Base-by-base conservation (phyloP, 2,329 filamentous ascomycete species). In the Ceratocystis harringtonii region DNA sequence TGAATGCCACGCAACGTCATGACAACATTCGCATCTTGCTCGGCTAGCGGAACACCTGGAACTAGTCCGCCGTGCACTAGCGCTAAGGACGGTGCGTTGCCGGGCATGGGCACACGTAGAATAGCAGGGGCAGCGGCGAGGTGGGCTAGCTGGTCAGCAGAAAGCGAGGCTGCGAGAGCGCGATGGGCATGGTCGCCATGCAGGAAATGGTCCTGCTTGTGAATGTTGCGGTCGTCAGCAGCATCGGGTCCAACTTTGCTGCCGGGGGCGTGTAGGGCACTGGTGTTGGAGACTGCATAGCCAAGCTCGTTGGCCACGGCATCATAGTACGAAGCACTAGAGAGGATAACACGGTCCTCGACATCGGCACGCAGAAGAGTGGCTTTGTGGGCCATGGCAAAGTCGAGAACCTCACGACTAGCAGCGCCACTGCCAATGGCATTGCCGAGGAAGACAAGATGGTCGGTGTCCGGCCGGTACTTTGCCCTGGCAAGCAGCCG, bases 1-100 rank as follows among this genome's bases (percentile, higher is more conserved):
- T 88, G 80, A 64, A 96, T 82, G 5, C 85, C 89, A 66, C 91
- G 85, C 89, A 99, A 95, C 72, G 90, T 94, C 91, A 96, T 96
- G 50, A 89, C 88, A 63, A 87, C 86, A 74, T 84, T 85, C 0
- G 91, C 87, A 73, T 96, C 81, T 70, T 87, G 92, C 63, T 81
- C 78, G 58, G 86, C 79, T 15, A 95, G 78, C 0, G 81, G 74
- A 0, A 95, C 76, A 4, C 85, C 87, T 0, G 92, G 90, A 0
- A 94, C 85, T 1, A 97, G 79, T 0, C 94, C 94, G 0, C 84
- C 92, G 76, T 97, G 94, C 5, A 92, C 92, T 3, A 95, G 79
- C 66, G 86, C 79, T 44, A 86, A 81, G 1, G 75, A 76, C 0
- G 79, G 77, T 44, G 92, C 75, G 15, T 77, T 72, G n/a, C 89